Evolutionary conservation across 2,329 filamentous ascomycete genomes (phyloP), one percentile per base, ranked within the genome.

Genomic region (Penicillium brasilianum): DNA sequence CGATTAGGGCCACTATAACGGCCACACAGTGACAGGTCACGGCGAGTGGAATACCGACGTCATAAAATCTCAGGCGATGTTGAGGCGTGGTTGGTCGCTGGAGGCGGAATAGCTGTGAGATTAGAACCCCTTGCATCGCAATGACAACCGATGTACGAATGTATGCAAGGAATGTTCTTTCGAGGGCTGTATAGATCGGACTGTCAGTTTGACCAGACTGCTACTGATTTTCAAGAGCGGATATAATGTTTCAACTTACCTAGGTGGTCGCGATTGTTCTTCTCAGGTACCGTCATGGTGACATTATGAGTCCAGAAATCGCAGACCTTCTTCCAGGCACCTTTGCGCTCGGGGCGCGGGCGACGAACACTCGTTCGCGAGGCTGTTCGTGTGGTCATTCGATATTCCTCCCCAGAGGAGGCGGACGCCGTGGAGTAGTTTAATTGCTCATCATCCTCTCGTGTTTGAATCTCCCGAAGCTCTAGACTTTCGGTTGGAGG

Each of bases 291-390:
- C 0, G 72, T 75, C 63, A 79, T 50, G 4, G 70, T 72, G 8
- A 80, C 72, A 65, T 78, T 60, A n/a, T 77, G 96, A 88, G 64
- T 89, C 92, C 77, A 99, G 95, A 44, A 98, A 85, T 71, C 94
- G 87, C 59, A 87, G 80, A 79, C 93, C 91, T 66, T 86, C 83
- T 28, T 88, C 86, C 16, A 81, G 74, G 1, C 89, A 88, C 30
- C 88, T 82, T 68, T 67, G 14, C 59, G 57, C 18, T 64, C 25
- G 37, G 54, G 54, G 54, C 62, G 59, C 39, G 34, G 30, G 30
- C 54, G 57, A 10, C 46, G 63, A 44, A 61, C 57, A 54, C 54
- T 68, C n/a, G 66, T 44, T 1, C 63, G 69, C 4, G 71, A 72
- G 0, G 59, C 46, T 4, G 70, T 74, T 2, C 69, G 72, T 13